Percentiles rank a stretch among this genome's conserved stretches.
These are phyloP conservation scores for Allium fistulosum DNA, from an alignment of 106 monocot species.

Conservation along the genomic window DNA sequence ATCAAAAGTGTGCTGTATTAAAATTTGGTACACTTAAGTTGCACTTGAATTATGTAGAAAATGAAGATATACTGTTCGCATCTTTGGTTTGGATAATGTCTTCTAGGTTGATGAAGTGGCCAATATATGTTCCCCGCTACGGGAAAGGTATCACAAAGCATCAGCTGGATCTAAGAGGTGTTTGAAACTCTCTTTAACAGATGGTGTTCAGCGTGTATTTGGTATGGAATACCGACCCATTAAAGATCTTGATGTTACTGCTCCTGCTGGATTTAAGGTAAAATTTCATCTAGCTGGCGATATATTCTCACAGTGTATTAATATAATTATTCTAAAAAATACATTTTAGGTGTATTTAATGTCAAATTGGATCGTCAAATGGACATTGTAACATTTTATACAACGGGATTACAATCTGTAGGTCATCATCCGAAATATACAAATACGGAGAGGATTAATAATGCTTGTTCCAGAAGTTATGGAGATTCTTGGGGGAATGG, in stretches of 20 bases:
- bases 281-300: background rate
- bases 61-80: no score
- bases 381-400: background rate
- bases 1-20: no score
- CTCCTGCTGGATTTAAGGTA: conserved; percentile 86
- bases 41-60: no score
- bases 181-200: conserved; percentile 75
- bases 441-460: conserved; percentile 64
- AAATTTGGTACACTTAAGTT: no score
- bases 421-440: conserved; percentile 69
- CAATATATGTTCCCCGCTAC: conserved; percentile 53
- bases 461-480: conserved; percentile 87
- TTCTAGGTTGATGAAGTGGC: conserved; percentile 83
- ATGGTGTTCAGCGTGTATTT: conserved; percentile 75
- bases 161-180: conserved; percentile 68
- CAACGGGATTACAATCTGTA: conserved; percentile 8
- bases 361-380: background rate
- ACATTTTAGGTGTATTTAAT: background rate
- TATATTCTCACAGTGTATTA: no score
- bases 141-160: conserved; percentile 62
- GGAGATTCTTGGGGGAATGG: conserved; percentile 74
- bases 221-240: conserved; percentile 91
- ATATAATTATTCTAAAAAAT: background rate
- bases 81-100: conserved; percentile 2
- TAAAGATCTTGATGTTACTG: conserved; percentile 61